Evolutionary conservation across 2,329 filamentous ascomycete genomes (phyloP).

Genomic region (Cladosporium sp.): DNA sequence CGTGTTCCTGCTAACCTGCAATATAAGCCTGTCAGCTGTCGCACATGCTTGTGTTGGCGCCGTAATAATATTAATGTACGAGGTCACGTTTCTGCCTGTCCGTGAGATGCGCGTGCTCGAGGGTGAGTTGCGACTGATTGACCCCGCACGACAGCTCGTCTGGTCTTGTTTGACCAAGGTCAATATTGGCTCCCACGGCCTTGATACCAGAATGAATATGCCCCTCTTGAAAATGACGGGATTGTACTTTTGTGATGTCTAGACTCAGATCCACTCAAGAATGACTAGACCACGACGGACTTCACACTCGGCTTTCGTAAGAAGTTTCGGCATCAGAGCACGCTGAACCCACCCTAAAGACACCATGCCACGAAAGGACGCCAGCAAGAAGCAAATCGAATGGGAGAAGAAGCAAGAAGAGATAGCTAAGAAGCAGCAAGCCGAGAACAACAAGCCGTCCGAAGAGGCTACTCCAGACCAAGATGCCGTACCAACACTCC

Average conservation of each 20-base stretch:
- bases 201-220: not conserved
- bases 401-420: slow-evolving; percentile 18
- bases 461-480: not conserved
- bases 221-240: not conserved
- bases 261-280: not conserved
- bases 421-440: slow-evolving; percentile 11
- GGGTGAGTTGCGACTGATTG: not conserved
- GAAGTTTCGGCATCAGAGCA: slow-evolving; percentile 11
- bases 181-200: not conserved
- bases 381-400: slow-evolving; percentile 21
- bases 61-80: not conserved
- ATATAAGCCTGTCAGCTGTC: not conserved
- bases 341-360: not conserved
- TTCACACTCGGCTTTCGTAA: slow-evolving; percentile 1
- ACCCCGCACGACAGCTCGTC: slow-evolving; percentile 1
- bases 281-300: slow-evolving; percentile 2
- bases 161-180: not conserved
- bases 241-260: not conserved
- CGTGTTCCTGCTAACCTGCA: not conserved
- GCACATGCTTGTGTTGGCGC: not conserved
- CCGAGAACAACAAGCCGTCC: not conserved
- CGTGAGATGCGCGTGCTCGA: not conserved
- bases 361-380: slow-evolving; percentile 18
- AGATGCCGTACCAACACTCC: not conserved
- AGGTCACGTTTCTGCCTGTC: not conserved